These are phyloP conservation scores for Botryosphaeria agaves DNA, from an alignment of 2,329 filamentous ascomycete species.

Conservation along the genomic window DNA sequence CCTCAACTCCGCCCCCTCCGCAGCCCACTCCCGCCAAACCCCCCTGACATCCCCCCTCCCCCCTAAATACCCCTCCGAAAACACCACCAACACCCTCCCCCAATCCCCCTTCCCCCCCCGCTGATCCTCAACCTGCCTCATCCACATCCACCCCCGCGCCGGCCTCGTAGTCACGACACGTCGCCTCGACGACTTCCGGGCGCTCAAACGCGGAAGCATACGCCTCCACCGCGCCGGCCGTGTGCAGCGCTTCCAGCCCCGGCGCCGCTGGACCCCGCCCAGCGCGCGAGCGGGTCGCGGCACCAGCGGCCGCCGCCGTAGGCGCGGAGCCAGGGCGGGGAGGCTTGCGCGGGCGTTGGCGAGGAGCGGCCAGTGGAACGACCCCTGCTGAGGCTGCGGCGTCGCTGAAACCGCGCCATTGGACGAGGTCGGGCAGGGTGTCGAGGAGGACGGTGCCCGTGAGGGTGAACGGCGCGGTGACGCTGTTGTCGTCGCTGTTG, in stretches of 20 bases:
- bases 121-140: conserved; percentile 28
- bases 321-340: too few relatives aligned
- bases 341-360: too few relatives aligned
- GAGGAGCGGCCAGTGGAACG: conserved; percentile 22
- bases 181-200: conserved; percentile 23
- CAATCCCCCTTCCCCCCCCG: conserved; percentile 24
- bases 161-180: conserved; percentile 30
- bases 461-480: conserved; percentile 15
- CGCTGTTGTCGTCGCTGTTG: conserved; percentile 1
- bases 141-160: conserved; percentile 24
- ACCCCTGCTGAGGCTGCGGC: conserved; percentile 19
- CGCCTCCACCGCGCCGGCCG: conserved; percentile 23
- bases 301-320: conserved; percentile 26
- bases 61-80: conserved; percentile 24
- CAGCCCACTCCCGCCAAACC: conserved; percentile 29
- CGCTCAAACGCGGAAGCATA: conserved; percentile 26
- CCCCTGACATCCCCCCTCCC: conserved; percentile 22
- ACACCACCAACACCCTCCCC: conserved; percentile 25
- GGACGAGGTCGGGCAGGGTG: conserved; percentile 29
- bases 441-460: conserved; percentile 26
- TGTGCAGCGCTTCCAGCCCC: too few relatives aligned
- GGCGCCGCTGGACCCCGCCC: conserved; percentile 9
- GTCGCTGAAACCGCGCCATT: conserved; percentile 25
- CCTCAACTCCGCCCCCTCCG: conserved; percentile 13
- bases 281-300: conserved; percentile 18